Evolutionary conservation across 257 asterid genomes (phyloP).

Genomic region (Ehretia macrophylla): DNA sequence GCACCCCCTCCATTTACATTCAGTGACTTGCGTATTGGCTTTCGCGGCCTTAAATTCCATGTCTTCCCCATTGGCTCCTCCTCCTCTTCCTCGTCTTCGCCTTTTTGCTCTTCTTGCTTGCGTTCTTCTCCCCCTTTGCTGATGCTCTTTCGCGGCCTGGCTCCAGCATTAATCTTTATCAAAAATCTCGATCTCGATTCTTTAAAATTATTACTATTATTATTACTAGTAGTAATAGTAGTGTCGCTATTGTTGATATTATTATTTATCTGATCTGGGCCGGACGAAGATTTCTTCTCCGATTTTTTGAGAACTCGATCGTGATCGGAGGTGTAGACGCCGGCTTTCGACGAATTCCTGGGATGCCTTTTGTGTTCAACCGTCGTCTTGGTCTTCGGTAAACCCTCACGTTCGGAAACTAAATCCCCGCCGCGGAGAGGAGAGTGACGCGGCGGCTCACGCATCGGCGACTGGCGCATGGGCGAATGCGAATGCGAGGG

Average conservation of each 20-base stretch:
- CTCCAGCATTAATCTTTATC: conserved; percentile 27
- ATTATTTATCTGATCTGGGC: conserved; percentile 6
- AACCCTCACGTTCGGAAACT: conserved; percentile 13
- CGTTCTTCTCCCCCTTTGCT: conserved; percentile 12
- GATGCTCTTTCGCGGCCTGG: conserved; percentile 4
- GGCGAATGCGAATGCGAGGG: conserved; percentile 47
- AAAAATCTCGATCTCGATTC: conserved; percentile 25
- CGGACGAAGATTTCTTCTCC: conserved; percentile 15
- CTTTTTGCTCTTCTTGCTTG: background rate
- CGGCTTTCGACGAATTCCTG: conserved; percentile 12
- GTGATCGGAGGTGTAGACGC: conserved; percentile 8
- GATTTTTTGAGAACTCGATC: conserved; percentile 16
- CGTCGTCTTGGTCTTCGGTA: conserved; percentile 21
- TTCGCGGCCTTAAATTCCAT: conserved; percentile 66
- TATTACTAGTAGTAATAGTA: no score
- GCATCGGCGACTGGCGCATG: conserved; percentile 43
- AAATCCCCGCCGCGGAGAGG: conserved; percentile 26
- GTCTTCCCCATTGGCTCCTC: conserved; percentile 33
- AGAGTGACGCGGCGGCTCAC: conserved; percentile 21
- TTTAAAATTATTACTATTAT: background rate
- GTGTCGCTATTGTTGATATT: conserved; percentile 1
- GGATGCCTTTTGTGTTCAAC: conserved; percentile 11
- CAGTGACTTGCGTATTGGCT: conserved; percentile 21
- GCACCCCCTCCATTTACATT: conserved; percentile 19
- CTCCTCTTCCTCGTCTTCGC: conserved; percentile 9